Conservation (phyloP, 2,329 filamentous ascomycete genomes). For the Fusarium citri region DNA sequence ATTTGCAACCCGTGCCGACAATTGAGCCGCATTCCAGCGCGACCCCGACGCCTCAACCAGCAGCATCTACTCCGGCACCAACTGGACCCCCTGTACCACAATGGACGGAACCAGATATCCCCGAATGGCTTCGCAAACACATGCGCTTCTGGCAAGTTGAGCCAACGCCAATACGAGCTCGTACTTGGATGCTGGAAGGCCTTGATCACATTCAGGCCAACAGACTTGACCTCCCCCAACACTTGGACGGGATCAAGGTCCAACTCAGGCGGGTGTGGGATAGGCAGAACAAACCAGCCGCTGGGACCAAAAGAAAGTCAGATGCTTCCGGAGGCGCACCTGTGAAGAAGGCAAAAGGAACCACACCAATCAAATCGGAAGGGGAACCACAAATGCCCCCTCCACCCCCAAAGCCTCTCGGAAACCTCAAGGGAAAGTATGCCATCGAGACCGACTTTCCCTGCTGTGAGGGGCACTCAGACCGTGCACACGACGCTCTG, state of each 20-base stretch:
- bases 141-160: neutral
- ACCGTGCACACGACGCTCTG: neutral
- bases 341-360: neutral
- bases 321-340: accelerated
- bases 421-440: neutral
- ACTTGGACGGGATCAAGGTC: neutral
- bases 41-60: neutral
- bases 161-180: neutral
- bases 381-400: neutral
- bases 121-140: neutral
- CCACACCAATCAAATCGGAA: neutral
- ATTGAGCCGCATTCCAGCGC: neutral
- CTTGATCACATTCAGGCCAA: neutral
- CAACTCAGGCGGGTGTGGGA: neutral
- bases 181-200: neutral
- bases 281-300: accelerated
- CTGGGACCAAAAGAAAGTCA: neutral
- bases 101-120: neutral
- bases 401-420: neutral
- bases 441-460: neutral
- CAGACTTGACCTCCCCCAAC: accelerated
- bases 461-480: neutral
- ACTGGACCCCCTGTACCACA: too few relatives aligned
- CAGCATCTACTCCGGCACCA: neutral
- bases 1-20: neutral